These are phyloP conservation scores for Simplicillium aogashimaense DNA, from an alignment of 2,329 filamentous ascomycete genomes.

Conservation along the genomic window DNA sequence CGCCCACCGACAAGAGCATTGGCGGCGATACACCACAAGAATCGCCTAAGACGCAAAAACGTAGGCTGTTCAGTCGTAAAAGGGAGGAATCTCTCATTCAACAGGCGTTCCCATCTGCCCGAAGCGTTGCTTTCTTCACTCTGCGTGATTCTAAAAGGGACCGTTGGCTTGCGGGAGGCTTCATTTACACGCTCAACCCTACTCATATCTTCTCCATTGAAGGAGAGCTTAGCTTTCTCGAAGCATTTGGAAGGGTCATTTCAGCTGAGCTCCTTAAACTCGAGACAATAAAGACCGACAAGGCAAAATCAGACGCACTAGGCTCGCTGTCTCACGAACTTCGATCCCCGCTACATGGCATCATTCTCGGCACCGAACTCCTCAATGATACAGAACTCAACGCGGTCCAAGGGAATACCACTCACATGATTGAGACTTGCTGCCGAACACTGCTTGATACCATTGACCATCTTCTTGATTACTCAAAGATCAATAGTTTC, in stretches of 20 bases:
- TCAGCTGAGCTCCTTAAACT: slow-evolving; percentile 45
- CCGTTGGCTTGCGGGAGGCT: slow-evolving; percentile 37
- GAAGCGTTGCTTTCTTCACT: slow-evolving; percentile 36
- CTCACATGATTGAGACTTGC: slow-evolving; percentile 34
- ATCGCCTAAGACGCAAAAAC: slow-evolving; percentile 13
- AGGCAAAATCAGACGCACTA: slow-evolving; percentile 47
- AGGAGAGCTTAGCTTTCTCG: slow-evolving; percentile 40
- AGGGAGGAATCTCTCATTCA: too few species aligned
- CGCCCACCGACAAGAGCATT: neutral
- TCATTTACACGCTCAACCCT: slow-evolving; percentile 35
- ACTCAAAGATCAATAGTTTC: slow-evolving; percentile 28
- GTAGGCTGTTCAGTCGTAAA: too few species aligned
- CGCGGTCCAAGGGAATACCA: slow-evolving; percentile 28
- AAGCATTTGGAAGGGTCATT: slow-evolving; percentile 41
- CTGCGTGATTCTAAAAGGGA: slow-evolving; percentile 35
- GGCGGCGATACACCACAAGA: slow-evolving; percentile 1
- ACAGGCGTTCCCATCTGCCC: slow-evolving; percentile 28
- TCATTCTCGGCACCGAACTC: slow-evolving; percentile 43
- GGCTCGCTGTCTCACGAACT: slow-evolving; percentile 53
- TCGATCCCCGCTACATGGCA: slow-evolving; percentile 49
- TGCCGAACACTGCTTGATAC: slow-evolving; percentile 39
- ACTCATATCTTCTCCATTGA: slow-evolving; percentile 32
- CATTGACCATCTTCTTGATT: slow-evolving; percentile 37
- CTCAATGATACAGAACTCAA: slow-evolving; percentile 39
- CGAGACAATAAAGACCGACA: slow-evolving; percentile 24